Conservation (phyloP, 1,284 basidiomycete species). For the Austropuccinia psidii region DNA sequence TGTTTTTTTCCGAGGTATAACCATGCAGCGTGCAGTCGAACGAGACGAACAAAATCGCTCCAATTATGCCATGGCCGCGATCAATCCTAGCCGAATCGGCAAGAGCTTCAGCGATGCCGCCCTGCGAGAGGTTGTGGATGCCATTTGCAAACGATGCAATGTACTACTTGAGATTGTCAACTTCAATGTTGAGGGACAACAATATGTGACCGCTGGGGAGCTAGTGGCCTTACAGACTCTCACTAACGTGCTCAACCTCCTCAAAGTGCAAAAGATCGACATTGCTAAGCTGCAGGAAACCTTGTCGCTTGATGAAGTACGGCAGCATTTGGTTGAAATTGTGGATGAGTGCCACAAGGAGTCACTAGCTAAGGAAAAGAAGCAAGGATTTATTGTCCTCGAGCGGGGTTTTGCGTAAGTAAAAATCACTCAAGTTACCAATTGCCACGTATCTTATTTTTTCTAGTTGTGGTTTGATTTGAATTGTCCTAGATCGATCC, state of each 20-base stretch:
- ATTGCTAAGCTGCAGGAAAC: constrained; percentile 79
- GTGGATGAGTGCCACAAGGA: constrained; percentile 71
- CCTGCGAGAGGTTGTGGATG: constrained; percentile 88
- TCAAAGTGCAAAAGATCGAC: constrained; percentile 95
- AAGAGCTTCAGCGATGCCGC: constrained; percentile 80
- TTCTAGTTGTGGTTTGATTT: background rate
- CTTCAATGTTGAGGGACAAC: constrained; percentile 72
- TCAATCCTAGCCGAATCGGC: constrained; percentile 91
- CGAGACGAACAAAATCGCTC: constrained; percentile 85
- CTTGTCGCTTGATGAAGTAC: constrained; percentile 76
- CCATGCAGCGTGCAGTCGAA: constrained; percentile 97
- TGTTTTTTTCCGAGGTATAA: constrained; percentile 98
- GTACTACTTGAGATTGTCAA: constrained; percentile 92
- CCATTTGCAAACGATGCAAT: constrained; percentile 66
- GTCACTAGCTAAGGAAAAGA: constrained; percentile 66
- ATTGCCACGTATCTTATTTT: background rate
- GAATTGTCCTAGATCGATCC: constrained; percentile 56
- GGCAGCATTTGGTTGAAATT: constrained; percentile 84
- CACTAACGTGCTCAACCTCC: constrained; percentile 90
- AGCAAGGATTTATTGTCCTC: constrained; percentile 75
- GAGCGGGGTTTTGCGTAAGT: constrained; percentile 74
- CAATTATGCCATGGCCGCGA: constrained; percentile 97
- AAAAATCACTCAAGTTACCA: background rate
- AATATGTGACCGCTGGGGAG: constrained; percentile 81
- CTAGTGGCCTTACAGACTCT: constrained; percentile 83